These are phyloP conservation scores for Fusarium verrucosum DNA, from an alignment of 2,329 filamentous ascomycete genomes.

Conservation along the genomic window DNA sequence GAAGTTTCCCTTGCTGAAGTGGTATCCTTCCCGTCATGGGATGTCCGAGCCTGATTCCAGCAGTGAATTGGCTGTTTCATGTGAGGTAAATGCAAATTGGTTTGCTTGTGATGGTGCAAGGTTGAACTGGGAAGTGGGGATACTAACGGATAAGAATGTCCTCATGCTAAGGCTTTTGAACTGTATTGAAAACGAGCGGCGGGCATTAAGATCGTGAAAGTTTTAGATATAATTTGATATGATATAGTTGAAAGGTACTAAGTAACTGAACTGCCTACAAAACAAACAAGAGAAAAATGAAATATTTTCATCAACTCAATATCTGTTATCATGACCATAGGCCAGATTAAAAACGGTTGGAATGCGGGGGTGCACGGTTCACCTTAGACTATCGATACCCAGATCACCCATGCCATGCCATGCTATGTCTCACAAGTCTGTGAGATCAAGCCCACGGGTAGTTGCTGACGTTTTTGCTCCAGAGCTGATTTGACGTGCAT, in stretches of 20 bases:
- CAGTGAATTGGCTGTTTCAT: background rate
- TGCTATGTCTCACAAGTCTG: background rate
- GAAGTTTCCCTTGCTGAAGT: background rate
- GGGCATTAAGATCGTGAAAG: too few relatives aligned
- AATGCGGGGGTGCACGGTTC: conserved; percentile 38
- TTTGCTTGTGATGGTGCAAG: background rate
- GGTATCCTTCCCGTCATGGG: background rate
- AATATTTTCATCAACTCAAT: background rate
- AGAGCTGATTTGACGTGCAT: conserved; percentile 1
- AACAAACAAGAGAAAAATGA: background rate
- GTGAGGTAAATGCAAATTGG: background rate
- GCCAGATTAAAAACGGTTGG: conserved; percentile 27
- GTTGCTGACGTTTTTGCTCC: conserved; percentile 1
- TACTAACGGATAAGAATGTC: background rate
- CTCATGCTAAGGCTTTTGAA: background rate
- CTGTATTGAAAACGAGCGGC: too few relatives aligned
- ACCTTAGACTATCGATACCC: background rate
- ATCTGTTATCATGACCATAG: background rate
- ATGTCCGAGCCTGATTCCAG: background rate
- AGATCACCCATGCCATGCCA: background rate
- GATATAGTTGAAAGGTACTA: background rate
- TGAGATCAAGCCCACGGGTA: background rate
- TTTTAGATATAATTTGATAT: background rate
- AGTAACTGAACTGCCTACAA: background rate
- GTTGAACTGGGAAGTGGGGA: conserved; percentile 12